phyloP scores from a whole-genome alignment of 2,329 filamentous ascomycete genomes.

The Alternaria sp. region DNA sequence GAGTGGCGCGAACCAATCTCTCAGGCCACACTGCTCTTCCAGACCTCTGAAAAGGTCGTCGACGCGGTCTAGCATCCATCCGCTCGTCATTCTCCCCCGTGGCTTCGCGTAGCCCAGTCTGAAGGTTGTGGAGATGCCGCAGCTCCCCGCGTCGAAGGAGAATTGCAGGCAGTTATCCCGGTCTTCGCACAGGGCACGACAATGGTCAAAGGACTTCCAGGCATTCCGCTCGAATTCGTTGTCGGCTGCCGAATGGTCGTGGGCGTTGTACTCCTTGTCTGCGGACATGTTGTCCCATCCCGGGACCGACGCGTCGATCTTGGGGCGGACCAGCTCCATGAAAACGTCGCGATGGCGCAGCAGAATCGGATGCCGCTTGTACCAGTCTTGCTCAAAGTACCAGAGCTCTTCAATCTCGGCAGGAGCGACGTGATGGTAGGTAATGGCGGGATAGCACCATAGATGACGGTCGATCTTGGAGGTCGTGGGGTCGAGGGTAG shows the following conservation, averaged over 20 bases:
- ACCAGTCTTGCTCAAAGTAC: slow-evolving; percentile 53
- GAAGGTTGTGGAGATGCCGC: slow-evolving; percentile 43
- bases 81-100: slow-evolving; percentile 38
- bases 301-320: slow-evolving; percentile 33
- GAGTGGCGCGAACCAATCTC: slow-evolving; percentile 47
- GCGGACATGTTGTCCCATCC: slow-evolving; percentile 52
- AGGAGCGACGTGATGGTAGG: slow-evolving; percentile 52
- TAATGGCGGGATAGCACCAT: slow-evolving; percentile 57
- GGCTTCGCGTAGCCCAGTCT: slow-evolving; percentile 45
- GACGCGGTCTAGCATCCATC: slow-evolving; percentile 51
- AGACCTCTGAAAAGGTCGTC: slow-evolving; percentile 45
- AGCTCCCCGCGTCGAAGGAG: slow-evolving; percentile 46
- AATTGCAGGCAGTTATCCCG: slow-evolving; percentile 48
- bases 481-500: slow-evolving; percentile 52
- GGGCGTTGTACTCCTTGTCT: slow-evolving; percentile 49
- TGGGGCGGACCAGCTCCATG: slow-evolving; percentile 44
- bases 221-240: slow-evolving; percentile 44
- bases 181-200: slow-evolving; percentile 46
- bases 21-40: slow-evolving; percentile 44
- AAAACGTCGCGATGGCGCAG: slow-evolving; percentile 52
- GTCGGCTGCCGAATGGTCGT: slow-evolving; percentile 35
- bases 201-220: slow-evolving; percentile 49
- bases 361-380: slow-evolving; percentile 44
- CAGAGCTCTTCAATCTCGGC: slow-evolving; percentile 51
- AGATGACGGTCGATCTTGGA: slow-evolving; percentile 49